Conservation (phyloP, 2,329 filamentous ascomycete species). For the Pestalotiopsis sp. region DNA sequence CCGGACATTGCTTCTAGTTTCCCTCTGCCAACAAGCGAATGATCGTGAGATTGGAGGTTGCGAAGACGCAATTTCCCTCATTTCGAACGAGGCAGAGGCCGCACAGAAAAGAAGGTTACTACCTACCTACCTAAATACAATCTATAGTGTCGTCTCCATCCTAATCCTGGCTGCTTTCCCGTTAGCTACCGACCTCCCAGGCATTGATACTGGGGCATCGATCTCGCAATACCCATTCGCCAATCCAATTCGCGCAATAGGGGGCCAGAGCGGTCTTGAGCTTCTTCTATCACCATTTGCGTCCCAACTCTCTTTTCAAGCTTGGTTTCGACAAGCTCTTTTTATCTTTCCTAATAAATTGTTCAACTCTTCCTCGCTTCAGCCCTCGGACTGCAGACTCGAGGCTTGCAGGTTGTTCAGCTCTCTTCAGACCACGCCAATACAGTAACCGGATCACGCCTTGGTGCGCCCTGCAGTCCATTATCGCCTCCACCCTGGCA, state of each 20-base stretch:
- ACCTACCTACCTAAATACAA: background rate
- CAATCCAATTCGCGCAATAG: background rate
- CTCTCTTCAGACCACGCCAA: background rate
- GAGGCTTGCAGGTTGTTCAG: background rate
- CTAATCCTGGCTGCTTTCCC: background rate
- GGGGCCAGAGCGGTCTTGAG: background rate
- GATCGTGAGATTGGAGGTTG: conserved; percentile 5
- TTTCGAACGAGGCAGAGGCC: background rate
- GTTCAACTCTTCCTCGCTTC: background rate
- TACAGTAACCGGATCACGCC: background rate
- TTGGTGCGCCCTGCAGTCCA: background rate
- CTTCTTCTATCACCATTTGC: background rate
- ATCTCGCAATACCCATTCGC: background rate
- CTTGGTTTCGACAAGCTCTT: background rate
- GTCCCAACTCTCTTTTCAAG: too few relatives aligned
- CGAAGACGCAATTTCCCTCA: conserved; percentile 9
- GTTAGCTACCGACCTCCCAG: background rate
- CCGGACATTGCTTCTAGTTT: background rate
- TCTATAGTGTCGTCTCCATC: background rate
- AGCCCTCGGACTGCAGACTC: background rate
- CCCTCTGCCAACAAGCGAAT: background rate
- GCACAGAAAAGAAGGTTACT: background rate
- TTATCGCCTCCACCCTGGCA: conserved; percentile 4
- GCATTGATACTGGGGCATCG: background rate
- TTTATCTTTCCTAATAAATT: background rate